Evolutionary conservation across 768 basidiomycete genomes (phyloP), one percentile per base, ranked within the genome.

Genomic region (Pisolithus microcarpus): DNA sequence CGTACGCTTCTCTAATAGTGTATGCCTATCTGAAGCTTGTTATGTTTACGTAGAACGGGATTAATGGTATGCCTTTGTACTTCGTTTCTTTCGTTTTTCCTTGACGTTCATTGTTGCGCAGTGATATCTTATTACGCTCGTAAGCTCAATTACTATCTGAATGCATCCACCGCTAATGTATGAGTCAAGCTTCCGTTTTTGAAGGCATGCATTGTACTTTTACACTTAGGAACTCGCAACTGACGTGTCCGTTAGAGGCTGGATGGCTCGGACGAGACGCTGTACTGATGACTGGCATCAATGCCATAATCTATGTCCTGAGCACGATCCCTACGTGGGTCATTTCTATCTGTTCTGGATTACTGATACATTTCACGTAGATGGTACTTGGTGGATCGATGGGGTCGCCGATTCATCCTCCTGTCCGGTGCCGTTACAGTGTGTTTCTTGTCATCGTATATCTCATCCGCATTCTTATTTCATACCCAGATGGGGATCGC

Each of bases 41-140:
- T 37, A 28, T 48, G 21, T 26, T 38, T 43, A 18, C 54, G 7
- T 45, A 95, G 91, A 95, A 95, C 65, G 94, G 93, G 53, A 97
- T 96, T 61, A 96, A 94, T 64, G 88, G 89, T 88, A 66, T 48
- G 75, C 50, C 18, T 16, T 48, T 40, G 45, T n/a, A 43, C 46
- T 43, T 15, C 53, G 36, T 50, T 51, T 26, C 51, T 31, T 10
- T 19, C 31, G 28, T 13, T 43, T 13, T 45, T 56, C 64, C 13
- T 23, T 57, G 26, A 51, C 44, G 38, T 36, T 26, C 23, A 26
- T 36, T 19, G 26, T 28, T 47, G 46, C 21, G n/a, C 37, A 92
- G 92, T 94, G 38, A 94, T 96, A 15, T 92, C 91, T 1, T 95
- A 94, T 66, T 94, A 91, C 70, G 90, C 90, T 44, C 91, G 91